Conservation (phyloP, 2,329 filamentous ascomycete species). For the Diaporthe destruens region DNA sequence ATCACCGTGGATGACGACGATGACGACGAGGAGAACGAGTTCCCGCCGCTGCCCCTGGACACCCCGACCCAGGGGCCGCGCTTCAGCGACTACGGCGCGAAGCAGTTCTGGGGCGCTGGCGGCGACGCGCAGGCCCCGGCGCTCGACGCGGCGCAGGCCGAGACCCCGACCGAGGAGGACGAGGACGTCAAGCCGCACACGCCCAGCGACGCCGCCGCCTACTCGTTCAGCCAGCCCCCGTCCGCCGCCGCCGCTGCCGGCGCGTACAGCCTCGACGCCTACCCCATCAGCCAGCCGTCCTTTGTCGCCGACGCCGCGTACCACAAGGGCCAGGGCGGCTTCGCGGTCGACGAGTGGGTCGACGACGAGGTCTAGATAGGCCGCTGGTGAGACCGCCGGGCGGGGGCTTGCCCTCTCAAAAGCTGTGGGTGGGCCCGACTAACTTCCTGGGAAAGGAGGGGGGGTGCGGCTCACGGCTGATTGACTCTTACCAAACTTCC, state of each 20-base stretch:
- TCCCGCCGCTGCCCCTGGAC: slow-evolving; percentile 1
- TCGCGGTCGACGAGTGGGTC: background rate
- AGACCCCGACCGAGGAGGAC: slow-evolving; percentile 41
- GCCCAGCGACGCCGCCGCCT: slow-evolving; percentile 6
- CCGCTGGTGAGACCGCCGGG: background rate
- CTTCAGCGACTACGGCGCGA: background rate
- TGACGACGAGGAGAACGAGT: slow-evolving; percentile 8
- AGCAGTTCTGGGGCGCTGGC: background rate
- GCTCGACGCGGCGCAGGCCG: slow-evolving; percentile 43
- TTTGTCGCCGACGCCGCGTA: background rate
- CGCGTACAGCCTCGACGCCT: background rate
- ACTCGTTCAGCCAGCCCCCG: slow-evolving; percentile 22
- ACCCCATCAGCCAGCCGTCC: background rate
- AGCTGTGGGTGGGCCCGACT: background rate
- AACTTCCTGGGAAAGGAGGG: background rate
- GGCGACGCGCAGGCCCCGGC: slow-evolving; percentile 14
- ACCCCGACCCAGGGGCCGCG: background rate
- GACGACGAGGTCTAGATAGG: slow-evolving; percentile 33
- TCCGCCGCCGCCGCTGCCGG: background rate
- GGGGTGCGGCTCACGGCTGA: too few relatives aligned
- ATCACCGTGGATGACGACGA: slow-evolving; percentile 6
- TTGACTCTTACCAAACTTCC: too few relatives aligned
- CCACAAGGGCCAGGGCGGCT: background rate
- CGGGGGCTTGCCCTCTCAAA: too few relatives aligned
- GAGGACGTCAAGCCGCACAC: slow-evolving; percentile 33